Base-by-base conservation (phyloP, 352 stramenopile species). In the Aphanomyces astaci region DNA sequence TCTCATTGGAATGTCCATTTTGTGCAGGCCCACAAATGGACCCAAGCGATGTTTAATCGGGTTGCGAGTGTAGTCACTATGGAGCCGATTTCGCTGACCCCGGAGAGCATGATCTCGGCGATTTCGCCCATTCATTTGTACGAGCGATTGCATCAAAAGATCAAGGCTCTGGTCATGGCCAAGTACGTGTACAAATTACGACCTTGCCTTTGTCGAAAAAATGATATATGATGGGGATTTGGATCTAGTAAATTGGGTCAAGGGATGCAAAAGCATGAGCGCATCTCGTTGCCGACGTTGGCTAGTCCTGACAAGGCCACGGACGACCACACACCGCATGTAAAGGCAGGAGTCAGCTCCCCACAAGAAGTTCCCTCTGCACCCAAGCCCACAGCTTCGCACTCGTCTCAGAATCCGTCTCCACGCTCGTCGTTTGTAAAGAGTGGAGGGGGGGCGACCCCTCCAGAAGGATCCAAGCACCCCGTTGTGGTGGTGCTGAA, bases 81-180 rank as follows among this genome's bases (percentile, higher is more conserved):
- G 5, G 51, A 65, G 17, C 9, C 39, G 10, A 40, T 65, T 3
- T 17, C 25, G 24, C 33, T 65, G 13, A 65, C 56, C 15, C 56
- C 56, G 1, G 56, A 46, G 33, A 17, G 13, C 40, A 24, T 65
- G 11, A 24, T 28, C 22, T 43, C 36, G 33, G 56, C 56, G 13
- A 52, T 65, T 10, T 39, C 56, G 7, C 56, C 56, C 2, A 22
- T 65, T 4, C 31, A 33, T 19, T 24, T 65, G 7, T 65, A 65
- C 56, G n/a, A 51, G 36, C n/a, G 27, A n/a, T 39, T 65, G 22
- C 36, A 65, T 7, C 19, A 24, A 11, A 65, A 65, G 33, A 65
- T 48, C 36, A 65, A 65, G 3, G n/a, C 39, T 2, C 36, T 65
- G 10, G 39, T 46, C 36, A 19, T 48, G 32, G 40, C 28, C 56